phyloP scores from a whole-genome alignment of 2,329 filamentous ascomycete species.

The Zopfia rhizophila region DNA sequence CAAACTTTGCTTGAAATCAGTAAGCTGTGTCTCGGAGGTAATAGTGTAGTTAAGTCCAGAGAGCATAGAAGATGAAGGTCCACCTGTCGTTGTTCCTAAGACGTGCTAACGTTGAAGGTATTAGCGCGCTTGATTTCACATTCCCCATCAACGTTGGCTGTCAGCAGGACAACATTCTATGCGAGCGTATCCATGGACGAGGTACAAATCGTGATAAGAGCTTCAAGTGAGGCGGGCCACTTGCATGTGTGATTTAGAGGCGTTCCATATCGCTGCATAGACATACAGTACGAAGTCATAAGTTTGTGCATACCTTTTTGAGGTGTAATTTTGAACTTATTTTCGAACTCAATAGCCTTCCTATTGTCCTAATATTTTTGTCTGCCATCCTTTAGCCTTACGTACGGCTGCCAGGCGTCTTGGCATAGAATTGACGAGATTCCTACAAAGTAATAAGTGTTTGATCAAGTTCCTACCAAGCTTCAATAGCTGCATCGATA shows the following conservation, averaged over 20 bases:
- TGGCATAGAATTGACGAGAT: too few species aligned
- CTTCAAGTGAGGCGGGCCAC: slow-evolving; percentile 5
- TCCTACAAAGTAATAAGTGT: too few species aligned
- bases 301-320: too few species aligned
- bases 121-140: background rate
- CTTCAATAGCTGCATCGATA: too few species aligned
- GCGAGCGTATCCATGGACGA: slow-evolving; percentile 1
- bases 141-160: background rate
- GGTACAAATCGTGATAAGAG: slow-evolving; percentile 1
- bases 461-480: too few species aligned
- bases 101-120: background rate
- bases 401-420: slow-evolving; percentile 2
- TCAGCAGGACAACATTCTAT: slow-evolving; percentile 1
- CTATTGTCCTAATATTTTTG: too few species aligned
- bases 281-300: too few species aligned
- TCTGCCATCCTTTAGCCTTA: slow-evolving; percentile 7
- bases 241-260: too few species aligned
- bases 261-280: too few species aligned
- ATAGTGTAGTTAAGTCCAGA: background rate
- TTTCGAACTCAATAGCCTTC: too few species aligned
- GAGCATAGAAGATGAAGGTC: slow-evolving; percentile 2
- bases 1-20: background rate
- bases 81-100: background rate
- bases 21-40: background rate
- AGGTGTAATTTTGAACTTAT: too few species aligned